Evolutionary conservation across 768 basidiomycete genomes (phyloP), one percentile per base, ranked within the genome.

Genomic region (Clitopilus passeckerianus): DNA sequence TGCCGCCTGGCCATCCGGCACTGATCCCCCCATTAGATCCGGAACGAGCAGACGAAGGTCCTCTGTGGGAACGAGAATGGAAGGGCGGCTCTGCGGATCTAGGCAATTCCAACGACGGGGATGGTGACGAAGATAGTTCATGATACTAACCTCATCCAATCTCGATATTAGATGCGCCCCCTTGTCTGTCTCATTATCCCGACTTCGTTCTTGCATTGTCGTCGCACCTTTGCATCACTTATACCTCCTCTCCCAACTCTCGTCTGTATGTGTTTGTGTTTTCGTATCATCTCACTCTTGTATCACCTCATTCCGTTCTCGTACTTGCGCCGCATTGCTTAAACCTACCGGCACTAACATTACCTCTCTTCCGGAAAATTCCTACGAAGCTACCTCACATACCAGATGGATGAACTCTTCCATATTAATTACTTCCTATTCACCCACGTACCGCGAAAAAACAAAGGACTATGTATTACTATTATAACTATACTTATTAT

Each of bases 51-150:
- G 59, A 65, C 14, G 34, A 37, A 16, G 59, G 57, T 12, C 83
- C 85, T 27, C 74, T 86, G 18, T 95, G 93, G 93, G 90, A 93
- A 68, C 81, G 89, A 43, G 85, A 87, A 61, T 94, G 93, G 93
- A 85, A 85, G 43, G 91, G 92, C 15, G 92, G 91, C 0, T 78
- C 82, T 57, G 79, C 80, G 54, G 78, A 75, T 57, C 71, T 75
- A 34, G 80, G 72, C 52, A 77, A 73, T 30, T 30, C 27, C 12
- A 79, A 74, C 1, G 79, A 79, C 0, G 81, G 82, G 1, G 81
- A 78, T 0, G 82, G 80, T 3, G 80, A 77, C 7, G 74, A 74
- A 10, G 74, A 75, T 22, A 67, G 66, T 33, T 63, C 61, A 46
- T 66, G 46, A 61, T 35, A 35, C 34, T 20, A 10, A 2, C 46